A percentile compares a stretch with the other conserved stretches of the same genome.
Conservation (phyloP, 345 rosid species). For the Syzygium aromaticum region DNA sequence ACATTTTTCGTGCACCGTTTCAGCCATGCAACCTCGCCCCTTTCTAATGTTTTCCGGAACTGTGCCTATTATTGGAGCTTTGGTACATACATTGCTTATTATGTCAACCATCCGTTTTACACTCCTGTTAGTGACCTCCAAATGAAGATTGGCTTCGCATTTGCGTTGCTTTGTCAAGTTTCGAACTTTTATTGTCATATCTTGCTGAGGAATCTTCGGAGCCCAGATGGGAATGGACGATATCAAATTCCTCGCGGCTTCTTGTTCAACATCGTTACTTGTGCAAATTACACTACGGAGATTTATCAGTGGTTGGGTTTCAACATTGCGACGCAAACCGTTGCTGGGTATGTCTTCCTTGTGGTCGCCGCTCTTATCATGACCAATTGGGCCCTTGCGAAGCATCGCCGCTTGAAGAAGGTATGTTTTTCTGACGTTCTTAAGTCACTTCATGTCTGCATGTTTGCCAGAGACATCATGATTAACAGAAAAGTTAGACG, state of each 20-base stretch:
- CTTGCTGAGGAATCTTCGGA: conserved; percentile 70
- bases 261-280: conserved; percentile 89
- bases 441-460: not conserved
- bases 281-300: conserved; percentile 97
- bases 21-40: conserved; percentile 93
- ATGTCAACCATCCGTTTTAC: conserved; percentile 89
- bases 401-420: conserved; percentile 90
- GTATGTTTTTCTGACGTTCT: conserved; percentile 16
- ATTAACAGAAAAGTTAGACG: not conserved
- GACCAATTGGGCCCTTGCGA: conserved; percentile 98
- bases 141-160: conserved; percentile 90
- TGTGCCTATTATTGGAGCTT: conserved; percentile 95
- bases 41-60: conserved; percentile 86
- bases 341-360: conserved; percentile 81
- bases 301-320: conserved; percentile 98
- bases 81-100: conserved; percentile 82
- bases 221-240: conserved; percentile 61
- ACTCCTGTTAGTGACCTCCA: conserved; percentile 85
- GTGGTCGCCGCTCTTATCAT: conserved; percentile 75
- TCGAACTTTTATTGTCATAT: conserved; percentile 90
- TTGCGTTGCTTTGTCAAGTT: conserved; percentile 73
- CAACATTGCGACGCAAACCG: conserved; percentile 90
- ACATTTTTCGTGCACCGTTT: conserved; percentile 89
- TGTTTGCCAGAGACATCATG: not conserved
- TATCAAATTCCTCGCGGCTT: conserved; percentile 92